Evolutionary conservation across 306 rosid species (phyloP), one percentile per base, ranked within the genome.

Genomic region (Astragalus glycyphyllos): DNA sequence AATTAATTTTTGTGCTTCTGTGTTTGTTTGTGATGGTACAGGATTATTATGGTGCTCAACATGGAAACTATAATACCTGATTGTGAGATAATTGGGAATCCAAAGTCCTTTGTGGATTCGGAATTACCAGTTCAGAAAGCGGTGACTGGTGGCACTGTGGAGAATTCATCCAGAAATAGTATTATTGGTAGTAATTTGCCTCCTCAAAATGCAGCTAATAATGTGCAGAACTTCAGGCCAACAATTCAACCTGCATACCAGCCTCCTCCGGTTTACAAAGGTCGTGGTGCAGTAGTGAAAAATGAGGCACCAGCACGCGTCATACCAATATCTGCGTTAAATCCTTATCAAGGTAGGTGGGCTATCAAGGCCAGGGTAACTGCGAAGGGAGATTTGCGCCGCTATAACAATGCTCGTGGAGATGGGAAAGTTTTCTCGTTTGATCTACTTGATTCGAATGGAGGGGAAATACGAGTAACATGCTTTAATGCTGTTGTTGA

Each of bases 301-400:
- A 94, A 94, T 34, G 98, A 94, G 81, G 98, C 98, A 15, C 97
- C 98, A 0, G 90, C 98, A 49, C 85, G 94, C 31, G 78, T 91
- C 49, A 86, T 94, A 79, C 97, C 98, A 26, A 94, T 91, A 50
- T 83, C 89, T 41, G 94, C 96, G 41, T 68, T 94, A 81, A 94
- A 94, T 81, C 98, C 97, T 76, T 94, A 90, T 79, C 96, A 91
- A 63, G 99, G 97, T 38, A 83, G 96, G 59, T 94, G 99, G 99
- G 99, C 97, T 40, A 91, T 90, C 81, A 94, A 86, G 87, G 97
- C 99, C 56, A 87, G 97, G 79, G 96, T 94, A 42, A 94, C 99
- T 41, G 97, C 97, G 5, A 94, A 91, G 80, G 99, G 98, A 48
- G 97, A 91, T 69, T 83, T 88, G 31, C 98, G 97, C 70, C 94